phyloP scores from a whole-genome alignment of 345 rosid genomes.

The Populus nigra region DNA sequence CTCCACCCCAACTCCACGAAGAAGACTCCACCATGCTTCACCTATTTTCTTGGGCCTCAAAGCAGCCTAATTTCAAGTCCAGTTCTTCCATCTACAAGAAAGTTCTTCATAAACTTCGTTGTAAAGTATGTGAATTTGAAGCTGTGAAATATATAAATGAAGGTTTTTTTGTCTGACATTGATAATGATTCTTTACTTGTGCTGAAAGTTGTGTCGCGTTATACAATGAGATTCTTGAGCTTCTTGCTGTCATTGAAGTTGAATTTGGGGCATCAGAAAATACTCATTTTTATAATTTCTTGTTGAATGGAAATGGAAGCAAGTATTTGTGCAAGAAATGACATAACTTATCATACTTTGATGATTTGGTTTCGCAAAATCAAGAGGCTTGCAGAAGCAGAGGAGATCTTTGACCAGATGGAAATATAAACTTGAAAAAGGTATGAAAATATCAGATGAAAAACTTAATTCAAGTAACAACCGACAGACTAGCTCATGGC shows the following conservation, averaged over 20 bases:
- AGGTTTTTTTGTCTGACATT: conserved; percentile 43
- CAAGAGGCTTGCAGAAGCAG: conserved; percentile 67
- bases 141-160: conserved; percentile 59
- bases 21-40: conserved; percentile 64
- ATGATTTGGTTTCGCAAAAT: conserved; percentile 86
- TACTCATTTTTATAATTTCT: conserved; percentile 61
- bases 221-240: conserved; percentile 49
- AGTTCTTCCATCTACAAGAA: conserved; percentile 52
- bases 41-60: conserved; percentile 62
- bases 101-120: conserved; percentile 61
- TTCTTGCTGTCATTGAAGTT: conserved; percentile 53
- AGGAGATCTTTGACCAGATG: conserved; percentile 92
- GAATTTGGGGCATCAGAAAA: conserved; percentile 56
- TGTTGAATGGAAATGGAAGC: conserved; percentile 86
- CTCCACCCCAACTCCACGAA: conserved; percentile 64
- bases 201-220: conserved; percentile 58
- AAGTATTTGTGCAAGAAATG: conserved; percentile 71
- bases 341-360: conserved; percentile 76
- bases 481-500: too few species aligned
- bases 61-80: conserved; percentile 71
- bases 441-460: too few species aligned
- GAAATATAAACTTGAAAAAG: conserved; percentile 10
- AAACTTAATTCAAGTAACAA: too few species aligned
- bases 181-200: conserved; percentile 46
- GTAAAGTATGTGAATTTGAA: conserved; percentile 64